Evolutionary conservation across 2,329 filamentous ascomycete species (phyloP), one percentile per base, ranked within the genome.

Genomic region (Lecanoromycetidae sp.): DNA sequence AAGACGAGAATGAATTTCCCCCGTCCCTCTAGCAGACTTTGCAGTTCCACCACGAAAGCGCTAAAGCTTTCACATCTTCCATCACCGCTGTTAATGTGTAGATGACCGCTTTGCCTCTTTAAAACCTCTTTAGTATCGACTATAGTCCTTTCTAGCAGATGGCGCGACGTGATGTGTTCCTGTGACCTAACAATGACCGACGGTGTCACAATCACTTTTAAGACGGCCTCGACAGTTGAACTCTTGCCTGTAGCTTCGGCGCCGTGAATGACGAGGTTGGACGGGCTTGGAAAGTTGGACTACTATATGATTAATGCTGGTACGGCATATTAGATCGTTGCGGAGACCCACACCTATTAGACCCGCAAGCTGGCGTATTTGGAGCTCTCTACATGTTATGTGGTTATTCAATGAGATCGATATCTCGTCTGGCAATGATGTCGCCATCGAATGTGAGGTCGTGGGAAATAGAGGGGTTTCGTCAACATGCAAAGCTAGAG

Each of bases 201-300:
- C 20, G 66, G 66, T 13, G 80, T 58, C 6, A 55, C 55, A 9
- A 75, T 66, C 1, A 60, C 58, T 23, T 72, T 60, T 2, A 93
- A 72, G 13, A 87, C 72, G 3, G 73, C 71, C 48, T 71, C 70
- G 3, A 82, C 71, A 42, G 94, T 74, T 39, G 77, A 76, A 26
- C 79, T 85, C 67, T 96, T 96, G 33, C 87, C 90, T 0, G 88
- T 94, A 2, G 87, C 82, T 58, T 88, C 80, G 25, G 87, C 77
- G 42, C 91, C 91, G 62, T 96, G 80, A 40, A 93, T 64, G 19
- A 95, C 79, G 9, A 95, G 63, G 51, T 84, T 84, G 9, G 78
- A 71, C 48, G 83, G 84, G 48, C 77, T 80, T 25, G 84, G 80
- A n/a, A 80, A 53, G 13, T 48, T 30, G 34, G 60, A 58, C 65